These are phyloP conservation scores for Rossbeevera mucosa DNA, from an alignment of 768 basidiomycete species.

Conservation along the genomic window DNA sequence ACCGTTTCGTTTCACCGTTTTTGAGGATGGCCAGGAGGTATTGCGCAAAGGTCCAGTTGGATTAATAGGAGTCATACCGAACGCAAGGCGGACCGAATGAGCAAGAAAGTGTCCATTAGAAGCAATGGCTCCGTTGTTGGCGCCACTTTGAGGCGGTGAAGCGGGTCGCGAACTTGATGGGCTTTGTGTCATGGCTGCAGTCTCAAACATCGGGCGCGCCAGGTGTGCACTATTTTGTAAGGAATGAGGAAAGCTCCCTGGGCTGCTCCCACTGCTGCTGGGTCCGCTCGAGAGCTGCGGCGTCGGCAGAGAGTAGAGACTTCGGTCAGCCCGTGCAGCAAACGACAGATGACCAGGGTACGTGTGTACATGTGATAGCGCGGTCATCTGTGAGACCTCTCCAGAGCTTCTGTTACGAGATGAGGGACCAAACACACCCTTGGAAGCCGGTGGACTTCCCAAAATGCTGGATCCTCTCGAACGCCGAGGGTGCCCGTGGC, in stretches of 20 bases:
- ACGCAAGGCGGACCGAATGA: constrained; percentile 80
- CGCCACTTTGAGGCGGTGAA: constrained; percentile 45
- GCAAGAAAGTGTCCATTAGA: constrained; percentile 63
- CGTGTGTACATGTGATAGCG: constrained; percentile 30
- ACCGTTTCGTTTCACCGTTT: constrained; percentile 9
- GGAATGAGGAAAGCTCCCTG: constrained; percentile 47
- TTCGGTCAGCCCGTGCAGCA: constrained; percentile 24
- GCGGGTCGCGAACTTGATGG: constrained; percentile 57
- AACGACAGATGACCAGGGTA: constrained; percentile 31
- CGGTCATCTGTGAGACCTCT: constrained; percentile 28
- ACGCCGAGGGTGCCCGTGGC: constrained; percentile 23
- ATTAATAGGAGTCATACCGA: constrained; percentile 87
- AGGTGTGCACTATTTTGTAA: constrained; percentile 15
- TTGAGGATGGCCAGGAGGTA: constrained; percentile 35
- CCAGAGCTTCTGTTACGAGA: constrained; percentile 29
- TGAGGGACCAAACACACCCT: constrained; percentile 25
- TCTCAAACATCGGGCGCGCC: constrained; percentile 23
- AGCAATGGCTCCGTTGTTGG: constrained; percentile 22
- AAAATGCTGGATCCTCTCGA: constrained; percentile 31
- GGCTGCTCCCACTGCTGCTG: constrained; percentile 57
- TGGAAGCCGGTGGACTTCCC: constrained; percentile 35
- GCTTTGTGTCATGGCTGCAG: constrained; percentile 35
- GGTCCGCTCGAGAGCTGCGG: constrained; percentile 63
- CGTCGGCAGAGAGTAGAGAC: constrained; percentile 40
- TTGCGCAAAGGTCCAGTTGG: constrained; percentile 32